Conservation (phyloP, 345 rosid genomes). For the Eucalyptus cloeziana region DNA sequence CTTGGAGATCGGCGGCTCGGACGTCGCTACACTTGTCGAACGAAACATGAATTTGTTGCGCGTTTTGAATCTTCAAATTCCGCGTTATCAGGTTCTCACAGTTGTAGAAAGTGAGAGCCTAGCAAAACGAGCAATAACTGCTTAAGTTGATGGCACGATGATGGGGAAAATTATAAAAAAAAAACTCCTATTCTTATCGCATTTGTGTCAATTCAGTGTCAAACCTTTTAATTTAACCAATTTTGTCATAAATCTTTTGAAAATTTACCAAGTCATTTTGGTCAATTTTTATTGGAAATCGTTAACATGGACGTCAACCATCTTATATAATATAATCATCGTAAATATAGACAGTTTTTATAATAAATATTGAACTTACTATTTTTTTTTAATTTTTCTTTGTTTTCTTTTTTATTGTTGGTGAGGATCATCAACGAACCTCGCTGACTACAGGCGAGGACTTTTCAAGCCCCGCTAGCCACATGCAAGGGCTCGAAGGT, state of each 20-base stretch:
- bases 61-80: conserved; percentile 44
- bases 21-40: conserved; percentile 42
- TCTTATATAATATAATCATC: accelerated
- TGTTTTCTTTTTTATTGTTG: too few species aligned
- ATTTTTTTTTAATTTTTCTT: too few species aligned
- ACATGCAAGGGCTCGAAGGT: neutral
- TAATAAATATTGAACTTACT: too few species aligned
- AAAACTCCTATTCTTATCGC: too few species aligned
- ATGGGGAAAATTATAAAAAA: neutral
- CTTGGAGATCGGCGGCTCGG: conserved; percentile 26
- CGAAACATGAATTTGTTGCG: conserved; percentile 62
- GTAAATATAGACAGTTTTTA: too few species aligned
- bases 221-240: too few species aligned
- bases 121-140: neutral
- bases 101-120: conserved; percentile 68
- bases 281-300: accelerated
- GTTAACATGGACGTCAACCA: accelerated
- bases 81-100: conserved; percentile 31
- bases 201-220: too few species aligned
- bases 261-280: accelerated
- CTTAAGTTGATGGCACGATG: neutral
- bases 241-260: too few species aligned
- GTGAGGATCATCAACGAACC: too few species aligned
- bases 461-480: neutral
- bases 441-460: accelerated